These are phyloP conservation scores for Colletotrichum sp. DNA, from an alignment of 2,329 filamentous ascomycete genomes.

Conservation along the genomic window DNA sequence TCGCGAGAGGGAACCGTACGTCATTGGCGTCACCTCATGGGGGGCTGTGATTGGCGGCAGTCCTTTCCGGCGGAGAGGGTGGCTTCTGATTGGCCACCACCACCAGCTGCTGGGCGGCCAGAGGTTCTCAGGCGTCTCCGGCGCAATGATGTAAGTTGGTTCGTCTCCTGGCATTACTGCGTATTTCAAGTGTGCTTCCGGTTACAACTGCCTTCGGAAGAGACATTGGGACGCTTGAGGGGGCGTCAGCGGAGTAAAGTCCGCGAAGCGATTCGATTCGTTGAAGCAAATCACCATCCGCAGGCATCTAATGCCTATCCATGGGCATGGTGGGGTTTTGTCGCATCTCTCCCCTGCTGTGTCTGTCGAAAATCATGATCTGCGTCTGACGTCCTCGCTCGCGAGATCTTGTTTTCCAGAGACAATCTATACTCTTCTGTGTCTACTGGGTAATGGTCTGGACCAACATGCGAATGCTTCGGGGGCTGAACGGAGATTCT, in stretches of 20 bases:
- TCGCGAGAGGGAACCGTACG: background rate
- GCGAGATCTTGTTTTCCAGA: background rate
- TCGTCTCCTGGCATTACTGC: background rate
- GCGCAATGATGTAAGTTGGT: background rate
- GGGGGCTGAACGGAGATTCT: too few relatives aligned
- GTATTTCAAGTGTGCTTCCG: too few relatives aligned
- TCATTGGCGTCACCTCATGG: background rate
- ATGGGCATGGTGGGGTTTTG: too few relatives aligned
- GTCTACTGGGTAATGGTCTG: too few relatives aligned
- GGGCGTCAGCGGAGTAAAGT: background rate
- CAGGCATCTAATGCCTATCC: too few relatives aligned
- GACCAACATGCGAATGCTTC: too few relatives aligned
- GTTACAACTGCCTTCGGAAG: too few relatives aligned
- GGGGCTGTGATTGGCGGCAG: too few relatives aligned
- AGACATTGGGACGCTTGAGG: background rate
- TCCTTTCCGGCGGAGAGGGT: too few relatives aligned
- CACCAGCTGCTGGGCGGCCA: too few relatives aligned
- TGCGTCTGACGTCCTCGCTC: background rate
- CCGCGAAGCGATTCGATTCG: background rate
- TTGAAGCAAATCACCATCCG: background rate
- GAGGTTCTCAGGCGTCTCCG: background rate
- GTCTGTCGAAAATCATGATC: background rate
- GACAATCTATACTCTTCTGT: background rate
- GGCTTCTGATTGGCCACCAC: too few relatives aligned
- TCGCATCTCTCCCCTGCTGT: background rate